Evolutionary conservation across 1,284 basidiomycete genomes (phyloP).

Genomic region (Ganoderma meredithae): DNA sequence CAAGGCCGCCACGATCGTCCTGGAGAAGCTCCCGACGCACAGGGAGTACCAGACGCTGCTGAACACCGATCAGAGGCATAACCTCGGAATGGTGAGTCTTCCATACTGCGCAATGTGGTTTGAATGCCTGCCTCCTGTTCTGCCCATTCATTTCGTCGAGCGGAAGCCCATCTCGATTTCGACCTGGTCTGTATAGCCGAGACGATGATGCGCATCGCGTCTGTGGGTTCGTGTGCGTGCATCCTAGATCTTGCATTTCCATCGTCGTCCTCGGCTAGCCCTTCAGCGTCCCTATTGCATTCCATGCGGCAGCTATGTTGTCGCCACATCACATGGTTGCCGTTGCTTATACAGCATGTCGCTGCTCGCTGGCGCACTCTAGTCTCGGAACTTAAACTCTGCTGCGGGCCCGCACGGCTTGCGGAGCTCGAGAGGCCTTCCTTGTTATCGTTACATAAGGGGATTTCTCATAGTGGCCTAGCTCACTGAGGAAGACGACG

Average conservation of each 20-base stretch:
- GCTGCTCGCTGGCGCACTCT: background rate
- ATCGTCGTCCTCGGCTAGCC: conserved; percentile 5
- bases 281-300: background rate
- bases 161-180: background rate
- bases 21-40: conserved; percentile 68
- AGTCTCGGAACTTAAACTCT: background rate
- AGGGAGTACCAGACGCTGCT: conserved; percentile 56
- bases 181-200: background rate
- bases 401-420: conserved; percentile 1
- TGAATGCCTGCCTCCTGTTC: background rate
- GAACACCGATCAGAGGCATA: conserved; percentile 54
- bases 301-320: background rate
- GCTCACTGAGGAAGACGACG: background rate
- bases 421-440: background rate
- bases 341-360: background rate
- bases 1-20: conserved; percentile 66
- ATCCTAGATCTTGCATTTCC: background rate
- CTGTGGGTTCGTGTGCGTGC: conserved; percentile 13
- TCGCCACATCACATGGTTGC: background rate
- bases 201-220: conserved; percentile 9
- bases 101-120: background rate
- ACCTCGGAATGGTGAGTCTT: conserved; percentile 60
- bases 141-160: background rate
- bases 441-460: background rate
- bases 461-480: background rate